These are phyloP conservation scores for Alternaria sp. DNA, from an alignment of 2,329 filamentous ascomycete species.

Conservation along the genomic window DNA sequence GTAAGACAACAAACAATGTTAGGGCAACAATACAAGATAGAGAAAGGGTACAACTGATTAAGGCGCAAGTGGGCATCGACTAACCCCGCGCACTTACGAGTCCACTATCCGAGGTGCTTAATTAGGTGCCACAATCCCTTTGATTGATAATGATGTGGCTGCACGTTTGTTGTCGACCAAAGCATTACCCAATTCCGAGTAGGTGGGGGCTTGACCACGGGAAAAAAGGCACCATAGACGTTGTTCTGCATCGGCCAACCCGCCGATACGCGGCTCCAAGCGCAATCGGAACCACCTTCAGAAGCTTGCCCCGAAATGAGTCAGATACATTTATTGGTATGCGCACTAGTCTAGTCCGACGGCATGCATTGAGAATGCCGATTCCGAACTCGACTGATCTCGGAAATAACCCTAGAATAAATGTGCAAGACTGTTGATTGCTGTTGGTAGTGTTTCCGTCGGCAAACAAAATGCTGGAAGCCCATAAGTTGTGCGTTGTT, in stretches of 20 bases:
- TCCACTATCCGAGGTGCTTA: slow-evolving; percentile 23
- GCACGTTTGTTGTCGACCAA: slow-evolving; percentile 21
- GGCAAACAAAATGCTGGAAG: background rate
- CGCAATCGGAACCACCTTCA: background rate
- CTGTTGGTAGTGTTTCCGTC: background rate
- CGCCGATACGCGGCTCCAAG: slow-evolving; percentile 7
- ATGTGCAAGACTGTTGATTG: background rate
- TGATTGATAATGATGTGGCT: slow-evolving; percentile 12
- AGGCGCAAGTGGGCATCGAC: slow-evolving; percentile 8
- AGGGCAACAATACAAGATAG: slow-evolving; percentile 13
- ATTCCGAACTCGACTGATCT: slow-evolving; percentile 10
- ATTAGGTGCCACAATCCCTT: background rate
- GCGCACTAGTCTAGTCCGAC: slow-evolving; percentile 6
- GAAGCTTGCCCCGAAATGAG: slow-evolving; percentile 2
- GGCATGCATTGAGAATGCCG: slow-evolving; percentile 11
- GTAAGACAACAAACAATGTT: background rate
- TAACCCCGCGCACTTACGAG: slow-evolving; percentile 15
- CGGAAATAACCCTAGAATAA: background rate
- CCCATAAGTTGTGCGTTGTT: background rate
- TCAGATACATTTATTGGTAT: background rate
- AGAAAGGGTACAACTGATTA: background rate
- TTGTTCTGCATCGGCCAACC: background rate
- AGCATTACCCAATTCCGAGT: slow-evolving; percentile 17
- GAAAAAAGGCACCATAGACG: background rate
- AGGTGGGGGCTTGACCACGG: slow-evolving; percentile 21